Evolutionary conservation across 2,329 filamentous ascomycete genomes (phyloP).

Genomic region (Lecanicillium sp.): DNA sequence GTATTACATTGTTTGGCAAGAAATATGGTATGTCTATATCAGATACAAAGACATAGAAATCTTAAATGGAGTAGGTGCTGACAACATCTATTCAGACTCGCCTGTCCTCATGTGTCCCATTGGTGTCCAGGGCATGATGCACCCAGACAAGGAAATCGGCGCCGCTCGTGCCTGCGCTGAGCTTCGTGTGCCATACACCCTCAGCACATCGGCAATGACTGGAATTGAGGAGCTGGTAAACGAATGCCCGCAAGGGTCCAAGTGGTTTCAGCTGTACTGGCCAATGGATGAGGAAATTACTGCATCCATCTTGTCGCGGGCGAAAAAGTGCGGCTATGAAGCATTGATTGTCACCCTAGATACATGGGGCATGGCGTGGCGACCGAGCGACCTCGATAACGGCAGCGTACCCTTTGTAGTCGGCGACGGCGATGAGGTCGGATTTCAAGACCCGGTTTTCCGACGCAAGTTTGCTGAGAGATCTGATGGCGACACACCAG

Average conservation of each 20-base stretch:
- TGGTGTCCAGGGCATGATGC: conserved; percentile 61
- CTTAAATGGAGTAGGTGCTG: neutral
- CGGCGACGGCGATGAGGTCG: conserved; percentile 50
- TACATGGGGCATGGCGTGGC: conserved; percentile 61
- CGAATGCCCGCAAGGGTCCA: conserved; percentile 45
- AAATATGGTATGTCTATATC: conserved; percentile 28
- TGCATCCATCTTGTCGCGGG: conserved; percentile 51
- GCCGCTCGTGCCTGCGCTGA: conserved; percentile 54
- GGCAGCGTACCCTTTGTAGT: conserved; percentile 52
- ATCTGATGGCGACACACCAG: conserved; percentile 33
- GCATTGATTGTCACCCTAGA: conserved; percentile 67
- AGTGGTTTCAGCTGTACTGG: conserved; percentile 75
- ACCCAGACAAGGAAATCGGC: conserved; percentile 55
- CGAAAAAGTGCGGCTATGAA: conserved; percentile 51
- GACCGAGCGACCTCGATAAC: conserved; percentile 58
- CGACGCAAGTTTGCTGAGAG: conserved; percentile 44
- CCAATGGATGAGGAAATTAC: conserved; percentile 59
- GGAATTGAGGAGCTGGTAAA: conserved; percentile 59
- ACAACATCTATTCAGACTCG: conserved; percentile 18
- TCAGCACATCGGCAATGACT: conserved; percentile 55
- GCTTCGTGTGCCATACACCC: conserved; percentile 54
- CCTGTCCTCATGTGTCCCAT: conserved; percentile 59
- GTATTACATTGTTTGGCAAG: conserved; percentile 42
- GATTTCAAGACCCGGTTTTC: conserved; percentile 61
- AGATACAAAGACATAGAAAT: too few species aligned